Conservation (phyloP, 2,329 filamentous ascomycete species). For the Aspergillus felis region DNA sequence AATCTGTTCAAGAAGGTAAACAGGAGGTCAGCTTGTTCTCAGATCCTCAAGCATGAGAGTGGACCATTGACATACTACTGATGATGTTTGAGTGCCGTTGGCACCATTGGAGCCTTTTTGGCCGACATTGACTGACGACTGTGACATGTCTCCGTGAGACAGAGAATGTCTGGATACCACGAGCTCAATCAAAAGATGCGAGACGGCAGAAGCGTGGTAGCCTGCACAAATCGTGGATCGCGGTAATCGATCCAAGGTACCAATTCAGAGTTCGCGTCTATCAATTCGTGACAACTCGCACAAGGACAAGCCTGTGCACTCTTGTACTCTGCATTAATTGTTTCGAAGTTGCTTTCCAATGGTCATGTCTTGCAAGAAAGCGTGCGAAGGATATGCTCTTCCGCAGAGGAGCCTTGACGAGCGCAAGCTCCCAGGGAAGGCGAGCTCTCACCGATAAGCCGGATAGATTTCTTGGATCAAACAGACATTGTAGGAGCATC, state of each 20-base stretch:
- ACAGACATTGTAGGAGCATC: not conserved
- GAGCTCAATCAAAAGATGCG: not conserved
- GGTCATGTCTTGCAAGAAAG: not conserved
- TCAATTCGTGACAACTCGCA: too few species aligned
- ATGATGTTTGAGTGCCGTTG: not conserved
- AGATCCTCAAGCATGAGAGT: not conserved
- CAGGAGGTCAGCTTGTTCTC: constrained; percentile 1
- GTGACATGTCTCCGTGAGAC: constrained; percentile 4
- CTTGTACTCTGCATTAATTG: too few species aligned
- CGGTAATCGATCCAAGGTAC: not conserved
- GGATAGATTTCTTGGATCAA: not conserved
- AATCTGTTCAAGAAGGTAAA: constrained; percentile 1
- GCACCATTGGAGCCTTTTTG: constrained; percentile 1
- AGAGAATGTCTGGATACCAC: not conserved
- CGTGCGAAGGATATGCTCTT: not conserved
- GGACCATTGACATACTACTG: not conserved
- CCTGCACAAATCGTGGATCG: not conserved
- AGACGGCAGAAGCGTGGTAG: not conserved
- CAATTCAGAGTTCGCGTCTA: not conserved
- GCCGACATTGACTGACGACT: not conserved
- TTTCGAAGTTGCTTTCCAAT: not conserved
- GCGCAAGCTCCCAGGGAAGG: not conserved
- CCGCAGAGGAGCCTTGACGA: not conserved
- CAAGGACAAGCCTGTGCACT: too few species aligned
- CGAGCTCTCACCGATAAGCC: not conserved